Percentiles rank a stretch among this genome's conserved stretches.
These are phyloP conservation scores for Heliosperma pusillum DNA, from an alignment of 148 eudicot species.

Conservation along the genomic window DNA sequence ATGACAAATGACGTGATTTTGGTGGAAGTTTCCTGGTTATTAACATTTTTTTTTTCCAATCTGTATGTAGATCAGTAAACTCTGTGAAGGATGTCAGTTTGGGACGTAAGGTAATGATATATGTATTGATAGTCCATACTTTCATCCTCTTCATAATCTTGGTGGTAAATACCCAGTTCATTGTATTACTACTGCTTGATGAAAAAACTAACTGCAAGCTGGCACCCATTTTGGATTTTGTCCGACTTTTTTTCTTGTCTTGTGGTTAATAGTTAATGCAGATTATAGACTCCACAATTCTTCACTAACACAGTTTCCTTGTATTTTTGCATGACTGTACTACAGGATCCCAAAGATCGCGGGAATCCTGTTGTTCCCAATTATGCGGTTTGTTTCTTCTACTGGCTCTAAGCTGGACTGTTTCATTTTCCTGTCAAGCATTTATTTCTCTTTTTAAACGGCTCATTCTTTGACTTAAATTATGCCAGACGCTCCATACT, in stretches of 20 bases:
- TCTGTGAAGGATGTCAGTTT: slow-evolving; percentile 29
- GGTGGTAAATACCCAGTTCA: background rate
- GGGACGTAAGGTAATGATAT: slow-evolving; percentile 31
- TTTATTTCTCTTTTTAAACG: background rate
- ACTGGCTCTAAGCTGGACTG: background rate
- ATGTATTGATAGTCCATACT: too few species aligned
- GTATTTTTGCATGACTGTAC: slow-evolving; percentile 4
- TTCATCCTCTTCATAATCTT: too few species aligned
- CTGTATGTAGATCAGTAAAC: slow-evolving; percentile 46
- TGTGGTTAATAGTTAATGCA: background rate
- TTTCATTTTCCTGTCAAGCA: too few species aligned
- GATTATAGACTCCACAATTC: too few species aligned
- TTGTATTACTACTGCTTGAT: background rate
- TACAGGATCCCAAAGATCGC: slow-evolving; percentile 47
- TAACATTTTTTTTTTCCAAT: background rate
- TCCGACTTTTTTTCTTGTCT: background rate
- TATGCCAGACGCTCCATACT: slow-evolving; percentile 58
- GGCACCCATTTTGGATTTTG: slow-evolving; percentile 7
- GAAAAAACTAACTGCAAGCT: background rate
- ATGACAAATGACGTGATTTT: background rate
- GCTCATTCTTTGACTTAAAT: background rate
- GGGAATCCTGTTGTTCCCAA: slow-evolving; percentile 48
- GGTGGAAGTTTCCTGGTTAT: slow-evolving; percentile 2
- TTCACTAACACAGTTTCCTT: slow-evolving; percentile 8
- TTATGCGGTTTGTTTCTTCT: slow-evolving; percentile 46